phyloP scores from a whole-genome alignment of 202 grass and related monocot genomes.

The Brachypodium distachyon region DNA sequence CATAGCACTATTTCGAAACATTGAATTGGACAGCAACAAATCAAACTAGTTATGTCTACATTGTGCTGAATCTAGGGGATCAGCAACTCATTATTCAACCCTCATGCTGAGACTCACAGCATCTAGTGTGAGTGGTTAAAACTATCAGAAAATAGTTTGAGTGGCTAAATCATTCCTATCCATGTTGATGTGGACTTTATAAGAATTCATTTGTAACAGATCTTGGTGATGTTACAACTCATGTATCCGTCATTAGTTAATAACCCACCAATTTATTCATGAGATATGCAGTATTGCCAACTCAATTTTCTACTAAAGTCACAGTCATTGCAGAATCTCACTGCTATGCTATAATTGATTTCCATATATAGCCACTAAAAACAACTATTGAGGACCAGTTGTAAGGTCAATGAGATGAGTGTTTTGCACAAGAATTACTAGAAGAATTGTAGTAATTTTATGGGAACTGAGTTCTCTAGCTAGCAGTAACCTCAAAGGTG shows the following conservation, averaged over 20 bases:
- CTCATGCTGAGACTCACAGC: background rate
- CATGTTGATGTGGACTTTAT: background rate
- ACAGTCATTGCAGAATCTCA: background rate
- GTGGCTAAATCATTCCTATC: background rate
- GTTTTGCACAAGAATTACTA: background rate
- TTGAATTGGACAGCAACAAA: background rate
- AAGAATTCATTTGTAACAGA: background rate
- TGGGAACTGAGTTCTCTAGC: background rate
- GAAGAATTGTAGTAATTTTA: background rate
- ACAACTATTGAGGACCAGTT: background rate
- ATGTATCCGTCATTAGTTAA: background rate
- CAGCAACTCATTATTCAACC: background rate
- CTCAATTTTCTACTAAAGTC: background rate
- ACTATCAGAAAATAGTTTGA: too few species aligned
- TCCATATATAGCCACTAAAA: background rate
- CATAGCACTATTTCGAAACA: background rate
- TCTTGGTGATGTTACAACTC: background rate
- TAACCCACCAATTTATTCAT: background rate
- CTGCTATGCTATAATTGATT: background rate
- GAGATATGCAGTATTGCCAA: background rate
- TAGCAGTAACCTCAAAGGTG: background rate
- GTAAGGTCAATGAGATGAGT: background rate
- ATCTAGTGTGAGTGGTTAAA: background rate
- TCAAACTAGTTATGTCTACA: background rate
- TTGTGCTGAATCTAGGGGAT: background rate